Conservation (phyloP, 345 rosid genomes). For the Brassica carinata region DNA sequence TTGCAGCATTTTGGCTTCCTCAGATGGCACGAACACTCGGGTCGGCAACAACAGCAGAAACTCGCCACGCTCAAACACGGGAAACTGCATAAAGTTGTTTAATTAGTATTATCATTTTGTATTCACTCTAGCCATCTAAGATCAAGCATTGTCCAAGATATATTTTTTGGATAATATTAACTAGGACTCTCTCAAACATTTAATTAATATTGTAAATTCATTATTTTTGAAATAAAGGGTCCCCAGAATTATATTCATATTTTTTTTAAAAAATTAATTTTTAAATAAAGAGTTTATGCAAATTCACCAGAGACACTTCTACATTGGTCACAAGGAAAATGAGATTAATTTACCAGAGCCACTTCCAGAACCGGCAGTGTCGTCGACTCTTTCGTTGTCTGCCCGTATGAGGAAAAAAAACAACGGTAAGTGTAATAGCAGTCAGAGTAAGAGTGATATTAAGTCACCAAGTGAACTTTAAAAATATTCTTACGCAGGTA, state of each 20-base stretch:
- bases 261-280: neutral
- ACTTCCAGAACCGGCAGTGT: conserved; percentile 71
- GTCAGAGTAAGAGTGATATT: neutral
- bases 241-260: neutral
- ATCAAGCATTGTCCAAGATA: neutral
- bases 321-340: neutral
- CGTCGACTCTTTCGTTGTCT: conserved; percentile 62
- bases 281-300: neutral
- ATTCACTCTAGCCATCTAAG: neutral
- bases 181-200: neutral
- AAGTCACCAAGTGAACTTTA: neutral
- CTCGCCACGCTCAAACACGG: conserved; percentile 62
- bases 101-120: conserved; percentile 8
- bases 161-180: neutral
- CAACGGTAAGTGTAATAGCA: neutral
- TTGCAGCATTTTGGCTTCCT: conserved; percentile 53
- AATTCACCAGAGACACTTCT: conserved; percentile 1
- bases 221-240: neutral
- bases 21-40: conserved; percentile 52
- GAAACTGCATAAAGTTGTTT: conserved; percentile 40
- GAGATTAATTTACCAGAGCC: conserved; percentile 67
- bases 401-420: conserved; percentile 19
- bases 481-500: conserved; percentile 56
- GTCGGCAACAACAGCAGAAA: conserved; percentile 74
- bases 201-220: neutral